Conservation (phyloP, 139 green algal species). For the Haematococcus sp. region DNA sequence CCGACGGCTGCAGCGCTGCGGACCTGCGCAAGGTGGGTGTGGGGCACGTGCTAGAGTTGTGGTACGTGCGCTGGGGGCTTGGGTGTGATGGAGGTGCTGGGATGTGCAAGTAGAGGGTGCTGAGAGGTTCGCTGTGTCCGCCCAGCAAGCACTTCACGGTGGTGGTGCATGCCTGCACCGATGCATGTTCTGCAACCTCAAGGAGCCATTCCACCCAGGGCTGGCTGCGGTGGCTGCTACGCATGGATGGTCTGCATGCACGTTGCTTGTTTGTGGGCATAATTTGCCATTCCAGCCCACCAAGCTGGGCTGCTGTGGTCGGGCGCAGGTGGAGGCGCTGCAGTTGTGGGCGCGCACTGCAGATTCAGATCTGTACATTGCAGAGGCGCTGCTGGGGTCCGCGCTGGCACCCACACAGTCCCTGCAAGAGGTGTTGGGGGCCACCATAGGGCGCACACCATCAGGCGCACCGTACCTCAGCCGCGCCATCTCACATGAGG, state of each 20-base stretch:
- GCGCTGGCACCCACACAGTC: slow-evolving; percentile 46
- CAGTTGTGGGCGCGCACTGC: slow-evolving; percentile 57
- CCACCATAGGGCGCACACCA: slow-evolving; percentile 2
- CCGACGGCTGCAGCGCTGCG: slow-evolving; percentile 11
- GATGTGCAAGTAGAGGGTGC: too few species aligned
- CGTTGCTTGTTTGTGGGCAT: background rate
- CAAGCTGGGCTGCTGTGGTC: background rate
- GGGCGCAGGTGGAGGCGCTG: slow-evolving; percentile 51
- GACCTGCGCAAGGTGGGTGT: slow-evolving; percentile 16
- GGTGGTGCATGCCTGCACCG: too few species aligned
- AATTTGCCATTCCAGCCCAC: background rate
- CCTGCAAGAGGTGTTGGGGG: slow-evolving; percentile 41
- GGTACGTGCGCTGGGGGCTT: background rate
- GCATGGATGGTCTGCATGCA: too few species aligned
- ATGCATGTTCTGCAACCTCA: background rate
- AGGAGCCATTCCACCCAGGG: too few species aligned
- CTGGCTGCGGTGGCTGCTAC: too few species aligned
- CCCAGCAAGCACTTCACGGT: too few species aligned
- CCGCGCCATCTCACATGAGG: background rate
- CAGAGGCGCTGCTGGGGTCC: slow-evolving; percentile 60
- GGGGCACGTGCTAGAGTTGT: background rate
- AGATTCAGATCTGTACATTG: slow-evolving; percentile 64
- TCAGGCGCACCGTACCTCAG: background rate
- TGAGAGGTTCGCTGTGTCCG: too few species aligned
- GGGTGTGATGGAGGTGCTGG: background rate